Evolutionary conservation across 2,329 filamentous ascomycete species (phyloP).

Genomic region (Cyphellophora attinorum): DNA sequence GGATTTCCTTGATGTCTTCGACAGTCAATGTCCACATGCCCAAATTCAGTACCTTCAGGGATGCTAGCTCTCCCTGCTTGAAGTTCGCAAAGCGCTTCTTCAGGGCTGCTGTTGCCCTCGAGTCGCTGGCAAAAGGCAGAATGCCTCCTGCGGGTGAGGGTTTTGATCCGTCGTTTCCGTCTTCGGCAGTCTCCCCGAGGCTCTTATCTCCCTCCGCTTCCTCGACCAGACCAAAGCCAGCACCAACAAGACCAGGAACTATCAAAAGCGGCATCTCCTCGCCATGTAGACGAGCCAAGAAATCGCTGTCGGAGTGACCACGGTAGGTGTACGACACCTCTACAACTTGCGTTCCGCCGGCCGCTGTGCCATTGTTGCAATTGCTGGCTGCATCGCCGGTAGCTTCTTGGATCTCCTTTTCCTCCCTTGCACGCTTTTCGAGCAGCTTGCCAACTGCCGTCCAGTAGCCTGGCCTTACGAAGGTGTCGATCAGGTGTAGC

Average conservation of each 20-base stretch:
- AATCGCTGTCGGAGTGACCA: slow-evolving; percentile 32
- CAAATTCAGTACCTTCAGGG: slow-evolving; percentile 14
- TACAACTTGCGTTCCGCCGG: slow-evolving; percentile 31
- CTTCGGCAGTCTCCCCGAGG: not conserved
- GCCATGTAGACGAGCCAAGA: slow-evolving; percentile 28
- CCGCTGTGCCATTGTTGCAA: slow-evolving; percentile 1
- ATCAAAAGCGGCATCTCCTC: slow-evolving; percentile 12
- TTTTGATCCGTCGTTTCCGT: not conserved
- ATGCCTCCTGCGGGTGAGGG: slow-evolving; percentile 7
- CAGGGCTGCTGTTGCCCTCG: slow-evolving; percentile 10
- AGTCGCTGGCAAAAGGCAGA: slow-evolving; percentile 15
- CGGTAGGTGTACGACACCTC: slow-evolving; percentile 39
- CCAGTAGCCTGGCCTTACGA: slow-evolving; percentile 33
- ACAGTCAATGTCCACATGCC: slow-evolving; percentile 12
- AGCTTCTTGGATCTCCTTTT: not conserved
- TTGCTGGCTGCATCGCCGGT: not conserved
- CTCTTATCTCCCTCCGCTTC: not conserved
- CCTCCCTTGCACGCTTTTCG: slow-evolving; percentile 6
- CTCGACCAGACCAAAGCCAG: slow-evolving; percentile 12
- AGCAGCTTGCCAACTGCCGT: slow-evolving; percentile 19
- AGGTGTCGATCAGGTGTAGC: slow-evolving; percentile 39
- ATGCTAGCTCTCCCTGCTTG: slow-evolving; percentile 3
- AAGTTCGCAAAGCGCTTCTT: slow-evolving; percentile 12
- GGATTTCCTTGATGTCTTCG: slow-evolving; percentile 11
- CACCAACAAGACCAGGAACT: slow-evolving; percentile 9